Evolutionary conservation across 768 basidiomycete species (phyloP).

Genomic region (Melanogaster broomeanus): DNA sequence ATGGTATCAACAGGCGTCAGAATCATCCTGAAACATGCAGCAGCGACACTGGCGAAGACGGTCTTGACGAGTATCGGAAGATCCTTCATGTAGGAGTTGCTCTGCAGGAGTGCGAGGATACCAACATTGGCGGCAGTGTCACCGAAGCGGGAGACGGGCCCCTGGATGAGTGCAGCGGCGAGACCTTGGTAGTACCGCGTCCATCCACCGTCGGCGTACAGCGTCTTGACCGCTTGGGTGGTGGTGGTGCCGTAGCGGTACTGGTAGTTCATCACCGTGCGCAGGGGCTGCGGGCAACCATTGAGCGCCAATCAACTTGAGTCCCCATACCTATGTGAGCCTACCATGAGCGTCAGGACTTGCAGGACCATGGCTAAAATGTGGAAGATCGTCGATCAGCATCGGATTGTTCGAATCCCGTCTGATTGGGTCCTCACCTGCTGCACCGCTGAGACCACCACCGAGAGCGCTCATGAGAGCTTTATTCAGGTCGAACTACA

Average conservation of each 20-base stretch:
- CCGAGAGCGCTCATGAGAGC: conserved; percentile 85
- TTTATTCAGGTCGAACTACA: conserved; percentile 75
- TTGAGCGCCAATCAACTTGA: background rate
- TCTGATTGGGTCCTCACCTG: conserved; percentile 44
- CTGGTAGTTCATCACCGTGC: conserved; percentile 98
- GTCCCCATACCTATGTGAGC: background rate
- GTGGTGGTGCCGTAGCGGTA: conserved; percentile 85
- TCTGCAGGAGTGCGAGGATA: conserved; percentile 81
- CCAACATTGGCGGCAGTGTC: conserved; percentile 96
- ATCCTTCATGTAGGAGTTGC: conserved; percentile 67
- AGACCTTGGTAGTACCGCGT: conserved; percentile 89
- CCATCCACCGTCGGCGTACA: conserved; percentile 80
- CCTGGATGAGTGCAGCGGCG: conserved; percentile 82
- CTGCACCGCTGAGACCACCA: conserved; percentile 88
- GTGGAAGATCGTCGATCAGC: conserved; percentile 10
- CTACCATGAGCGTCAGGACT: conserved; percentile 81
- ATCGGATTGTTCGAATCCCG: background rate
- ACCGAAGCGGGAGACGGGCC: conserved; percentile 83
- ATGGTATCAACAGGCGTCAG: conserved; percentile 91
- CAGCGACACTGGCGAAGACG: conserved; percentile 72
- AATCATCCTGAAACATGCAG: conserved; percentile 87
- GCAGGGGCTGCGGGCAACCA: conserved; percentile 59
- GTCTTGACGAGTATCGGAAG: conserved; percentile 74
- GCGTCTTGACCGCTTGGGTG: conserved; percentile 60
- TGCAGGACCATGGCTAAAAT: conserved; percentile 87